Evolutionary conservation across 2,329 filamentous ascomycete species (phyloP).

Genomic region (Cordyceps javanica): DNA sequence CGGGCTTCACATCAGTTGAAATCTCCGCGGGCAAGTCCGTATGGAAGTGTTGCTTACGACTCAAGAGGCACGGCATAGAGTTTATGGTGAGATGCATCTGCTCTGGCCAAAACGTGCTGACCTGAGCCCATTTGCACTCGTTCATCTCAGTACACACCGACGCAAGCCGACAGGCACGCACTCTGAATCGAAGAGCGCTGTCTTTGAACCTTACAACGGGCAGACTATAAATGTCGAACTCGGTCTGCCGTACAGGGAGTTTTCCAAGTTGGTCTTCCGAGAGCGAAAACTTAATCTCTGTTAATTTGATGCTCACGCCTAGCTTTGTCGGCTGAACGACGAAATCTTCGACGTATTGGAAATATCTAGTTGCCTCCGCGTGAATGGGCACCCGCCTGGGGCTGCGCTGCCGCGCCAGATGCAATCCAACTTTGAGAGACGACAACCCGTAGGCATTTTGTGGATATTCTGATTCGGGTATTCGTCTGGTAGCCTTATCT

Average conservation of each 20-base stretch:
- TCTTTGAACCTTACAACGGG: neutral
- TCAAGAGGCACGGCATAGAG: neutral
- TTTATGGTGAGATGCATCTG: neutral
- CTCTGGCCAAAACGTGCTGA: conserved; percentile 3
- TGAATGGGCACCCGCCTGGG: conserved; percentile 34
- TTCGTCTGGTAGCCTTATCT: conserved; percentile 4
- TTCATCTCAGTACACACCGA: neutral
- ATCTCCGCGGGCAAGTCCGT: conserved; percentile 3
- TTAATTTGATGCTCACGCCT: neutral
- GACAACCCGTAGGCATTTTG: conserved; percentile 33
- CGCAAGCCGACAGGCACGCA: conserved; percentile 4
- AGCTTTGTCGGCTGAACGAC: conserved; percentile 5
- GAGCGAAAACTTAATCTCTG: neutral
- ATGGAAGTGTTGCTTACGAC: conserved; percentile 11
- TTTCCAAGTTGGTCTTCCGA: neutral
- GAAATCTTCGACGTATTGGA: conserved; percentile 2
- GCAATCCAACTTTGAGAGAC: conserved; percentile 38
- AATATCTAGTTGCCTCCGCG: neutral
- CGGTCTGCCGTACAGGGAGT: neutral
- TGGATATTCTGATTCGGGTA: conserved; percentile 32
- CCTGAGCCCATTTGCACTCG: neutral
- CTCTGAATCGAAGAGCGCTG: neutral
- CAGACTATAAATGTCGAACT: neutral
- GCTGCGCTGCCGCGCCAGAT: conserved; percentile 42
- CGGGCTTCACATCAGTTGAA: neutral